Percentiles rank a stretch among this genome's conserved stretches.
Conservation (phyloP, 768 basidiomycete genomes). For the Trametes cinnabarina region DNA sequence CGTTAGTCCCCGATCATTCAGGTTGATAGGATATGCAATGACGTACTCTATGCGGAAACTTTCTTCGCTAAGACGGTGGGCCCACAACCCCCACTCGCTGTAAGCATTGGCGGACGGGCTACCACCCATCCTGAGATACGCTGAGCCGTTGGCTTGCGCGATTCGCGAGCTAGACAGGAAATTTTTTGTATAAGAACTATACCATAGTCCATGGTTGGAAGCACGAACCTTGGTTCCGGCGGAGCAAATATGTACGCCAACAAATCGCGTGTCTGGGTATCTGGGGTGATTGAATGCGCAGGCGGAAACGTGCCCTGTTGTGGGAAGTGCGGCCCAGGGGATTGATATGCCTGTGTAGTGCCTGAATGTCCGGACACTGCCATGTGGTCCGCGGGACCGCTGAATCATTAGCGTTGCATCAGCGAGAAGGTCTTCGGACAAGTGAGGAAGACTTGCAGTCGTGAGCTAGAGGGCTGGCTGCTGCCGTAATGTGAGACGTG, state of each 20-base stretch:
- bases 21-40: constrained; percentile 13
- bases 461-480: constrained; percentile 15
- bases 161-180: background rate
- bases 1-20: constrained; percentile 12
- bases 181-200: too few relatives aligned
- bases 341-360: constrained; percentile 27
- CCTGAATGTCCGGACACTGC: constrained; percentile 11
- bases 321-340: constrained; percentile 26
- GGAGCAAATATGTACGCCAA: constrained; percentile 74
- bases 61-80: constrained; percentile 68
- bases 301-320: constrained; percentile 25
- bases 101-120: constrained; percentile 43
- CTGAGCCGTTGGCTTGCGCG: constrained; percentile 14
- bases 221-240: constrained; percentile 51
- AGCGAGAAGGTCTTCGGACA: background rate
- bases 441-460: constrained; percentile 6
- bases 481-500: constrained; percentile 17
- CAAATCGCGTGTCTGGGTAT: constrained; percentile 64
- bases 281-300: constrained; percentile 50
- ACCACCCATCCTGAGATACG: constrained; percentile 1
- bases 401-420: constrained; percentile 16
- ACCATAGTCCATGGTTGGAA: too few relatives aligned
- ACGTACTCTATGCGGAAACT: constrained; percentile 82
- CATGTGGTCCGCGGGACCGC: constrained; percentile 21
- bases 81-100: constrained; percentile 73